Evolutionary conservation across 2,329 filamentous ascomycete species (phyloP), one percentile per base, ranked within the genome.

Genomic region (Pseudogymnoascus sp.): DNA sequence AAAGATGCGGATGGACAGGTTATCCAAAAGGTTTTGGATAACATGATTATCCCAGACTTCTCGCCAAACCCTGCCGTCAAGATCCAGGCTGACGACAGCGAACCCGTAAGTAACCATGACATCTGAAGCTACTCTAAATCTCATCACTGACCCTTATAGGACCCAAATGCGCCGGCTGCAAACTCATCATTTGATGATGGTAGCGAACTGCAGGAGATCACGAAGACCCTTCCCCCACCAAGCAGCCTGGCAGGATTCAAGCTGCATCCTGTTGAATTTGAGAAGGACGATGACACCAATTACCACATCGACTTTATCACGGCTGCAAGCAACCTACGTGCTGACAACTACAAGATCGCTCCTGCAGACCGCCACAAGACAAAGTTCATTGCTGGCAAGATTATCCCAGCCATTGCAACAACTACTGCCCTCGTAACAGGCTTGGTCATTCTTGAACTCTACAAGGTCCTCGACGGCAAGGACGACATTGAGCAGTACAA

Each of bases 221-320:
- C 86, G 14, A 79, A 84, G 14, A 83, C 84, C 66, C 81, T 99
- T 33, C 94, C 94, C 1, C 79, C 87, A 4, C 87, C 93, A 14
- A 92, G 89, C 73, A 85, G 86, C 42, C 79, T 99, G 60, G 88
- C 90, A 25, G 92, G 91, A 35, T 96, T 95, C 82, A 92, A 92
- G 77, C 80, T 99, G 61, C 85, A 87, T 63, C 90, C 93, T 2
- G 94, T 97, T 5, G 94, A 97, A 70, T 99, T 99, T 71, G 92
- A 99, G 78, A 99, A 99, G 82, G 94, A 99, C 68, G 94, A 99
- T 71, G 95, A 99, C 75, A 91, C 89, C 60, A 99, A 99, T 76
- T 86, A 94, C 76, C 94, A 99, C 80, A 99, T 99, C 71, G 94
- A 97, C 77, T 99, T 99, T 80, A 97, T 99, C 77, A 95, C 94